Conservation (phyloP, 306 rosid genomes). For the Macrotyloma uniflorum region DNA sequence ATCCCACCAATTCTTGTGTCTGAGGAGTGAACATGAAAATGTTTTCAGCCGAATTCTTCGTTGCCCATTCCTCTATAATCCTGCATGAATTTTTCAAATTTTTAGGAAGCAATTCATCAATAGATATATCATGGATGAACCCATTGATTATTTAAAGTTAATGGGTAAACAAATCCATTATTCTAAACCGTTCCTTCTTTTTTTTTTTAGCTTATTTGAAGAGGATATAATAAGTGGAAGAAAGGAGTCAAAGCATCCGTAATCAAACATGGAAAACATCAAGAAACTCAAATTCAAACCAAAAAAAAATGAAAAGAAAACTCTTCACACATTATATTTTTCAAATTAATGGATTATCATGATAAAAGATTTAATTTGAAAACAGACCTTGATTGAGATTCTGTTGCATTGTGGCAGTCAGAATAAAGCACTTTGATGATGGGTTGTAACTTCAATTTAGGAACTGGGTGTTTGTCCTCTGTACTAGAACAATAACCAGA, state of each 20-base stretch:
- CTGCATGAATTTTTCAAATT: constrained; percentile 55
- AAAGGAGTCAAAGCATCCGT: constrained; percentile 15
- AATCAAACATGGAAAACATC: not conserved
- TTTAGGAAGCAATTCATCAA: not conserved
- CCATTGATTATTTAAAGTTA: not conserved
- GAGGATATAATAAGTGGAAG: no score
- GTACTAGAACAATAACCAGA: constrained; percentile 56
- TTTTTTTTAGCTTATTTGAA: not conserved
- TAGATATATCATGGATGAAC: not conserved
- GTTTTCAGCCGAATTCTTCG: constrained; percentile 70
- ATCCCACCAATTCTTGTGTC: constrained; percentile 57
- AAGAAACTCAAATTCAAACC: not conserved
- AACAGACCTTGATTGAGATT: constrained; percentile 72
- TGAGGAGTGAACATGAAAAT: constrained; percentile 74
- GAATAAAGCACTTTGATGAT: constrained; percentile 76
- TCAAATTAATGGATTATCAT: not conserved
- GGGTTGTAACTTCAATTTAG: constrained; percentile 62
- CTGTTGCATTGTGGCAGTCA: constrained; percentile 48
- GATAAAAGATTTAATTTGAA: constrained; percentile 6
- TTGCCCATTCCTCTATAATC: constrained; percentile 71
- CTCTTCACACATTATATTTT: not conserved
- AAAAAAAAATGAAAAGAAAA: not conserved
- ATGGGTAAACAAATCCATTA: not conserved
- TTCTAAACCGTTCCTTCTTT: not conserved
- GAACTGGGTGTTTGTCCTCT: constrained; percentile 42